Evolutionary conservation across 2,329 filamentous ascomycete species (phyloP), one percentile per base, ranked within the genome.

Genomic region (Xylariales sp.): DNA sequence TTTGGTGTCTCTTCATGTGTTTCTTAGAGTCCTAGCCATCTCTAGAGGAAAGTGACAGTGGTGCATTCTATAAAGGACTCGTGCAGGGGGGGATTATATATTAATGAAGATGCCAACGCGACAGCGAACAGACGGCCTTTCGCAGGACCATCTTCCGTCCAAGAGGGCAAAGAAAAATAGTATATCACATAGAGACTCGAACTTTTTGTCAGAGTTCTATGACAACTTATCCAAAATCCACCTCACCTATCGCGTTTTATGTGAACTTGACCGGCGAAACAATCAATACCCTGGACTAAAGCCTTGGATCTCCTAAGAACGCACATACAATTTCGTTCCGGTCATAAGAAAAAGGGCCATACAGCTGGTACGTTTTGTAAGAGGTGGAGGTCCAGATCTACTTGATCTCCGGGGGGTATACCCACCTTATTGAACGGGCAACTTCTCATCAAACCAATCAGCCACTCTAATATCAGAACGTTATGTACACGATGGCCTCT

Each of bases 331-430:
- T n/a, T n/a, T n/a, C n/a, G n/a, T n/a, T n/a, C n/a, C n/a, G n/a
- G n/a, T n/a, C n/a, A n/a, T n/a, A n/a, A n/a, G n/a, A n/a, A n/a
- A n/a, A n/a, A 8, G 23, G 8, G 23, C 8, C n/a, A 25, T n/a
- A 25, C 16, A 33, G 3, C 37, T 39, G 15, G 16, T 18, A 15
- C 27, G 27, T 10, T 31, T 57, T 46, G 53, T 54, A 29, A 52
- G 51, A 48, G 45, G 40, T 36, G 55, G 59, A 32, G 58, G 57
- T 31, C 57, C 55, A 48, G 23, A 25, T 25, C 23, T 25, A 8
- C 8, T 8, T n/a, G 23, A 25, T 25, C n/a, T 25, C n/a, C 23
- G n/a, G n/a, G 23, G 23, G 23, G 23, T 25, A n/a, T n/a, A n/a
- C n/a, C n/a, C n/a, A n/a, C n/a, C n/a, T n/a, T n/a, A n/a, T n/a